Conservation (phyloP, 345 rosid genomes). For the Brassica napus region DNA sequence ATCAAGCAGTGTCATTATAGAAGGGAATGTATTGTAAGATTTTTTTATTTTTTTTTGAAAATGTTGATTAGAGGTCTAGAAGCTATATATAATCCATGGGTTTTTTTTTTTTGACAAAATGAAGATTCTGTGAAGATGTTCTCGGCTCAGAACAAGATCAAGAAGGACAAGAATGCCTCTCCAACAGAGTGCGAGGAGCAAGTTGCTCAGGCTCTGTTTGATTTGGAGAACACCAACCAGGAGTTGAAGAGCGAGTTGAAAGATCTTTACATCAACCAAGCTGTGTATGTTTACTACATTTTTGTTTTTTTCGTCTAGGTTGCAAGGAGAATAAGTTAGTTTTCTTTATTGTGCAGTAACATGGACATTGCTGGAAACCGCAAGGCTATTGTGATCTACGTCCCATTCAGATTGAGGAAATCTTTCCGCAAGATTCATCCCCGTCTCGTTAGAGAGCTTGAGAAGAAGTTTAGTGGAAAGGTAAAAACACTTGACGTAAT, state of each 20-base stretch:
- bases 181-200: slow-evolving; percentile 84
- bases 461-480: slow-evolving; percentile 97
- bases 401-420: slow-evolving; percentile 88
- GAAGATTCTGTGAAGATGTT: slow-evolving; percentile 68
- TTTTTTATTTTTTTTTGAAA: neutral
- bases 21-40: neutral
- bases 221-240: slow-evolving; percentile 78
- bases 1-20: too few species aligned
- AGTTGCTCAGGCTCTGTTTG: slow-evolving; percentile 90
- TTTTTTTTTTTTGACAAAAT: neutral
- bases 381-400: slow-evolving; percentile 85
- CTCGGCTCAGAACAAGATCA: slow-evolving; percentile 79
- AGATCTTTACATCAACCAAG: slow-evolving; percentile 79
- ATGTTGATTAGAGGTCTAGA: neutral
- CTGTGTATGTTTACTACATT: too few species aligned
- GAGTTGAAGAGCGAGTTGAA: slow-evolving; percentile 83
- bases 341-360: too few species aligned
- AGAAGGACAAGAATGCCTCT: slow-evolving; percentile 71
- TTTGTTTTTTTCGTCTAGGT: too few species aligned
- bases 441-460: slow-evolving; percentile 90
- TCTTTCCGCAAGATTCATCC: slow-evolving; percentile 81
- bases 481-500: slow-evolving; percentile 25
- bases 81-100: neutral
- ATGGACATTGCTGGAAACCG: slow-evolving; percentile 79
- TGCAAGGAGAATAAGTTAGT: too few species aligned